These are phyloP conservation scores for Cyberlindnera amylophila DNA, from an alignment of 805 yeast genomes.

Conservation along the genomic window DNA sequence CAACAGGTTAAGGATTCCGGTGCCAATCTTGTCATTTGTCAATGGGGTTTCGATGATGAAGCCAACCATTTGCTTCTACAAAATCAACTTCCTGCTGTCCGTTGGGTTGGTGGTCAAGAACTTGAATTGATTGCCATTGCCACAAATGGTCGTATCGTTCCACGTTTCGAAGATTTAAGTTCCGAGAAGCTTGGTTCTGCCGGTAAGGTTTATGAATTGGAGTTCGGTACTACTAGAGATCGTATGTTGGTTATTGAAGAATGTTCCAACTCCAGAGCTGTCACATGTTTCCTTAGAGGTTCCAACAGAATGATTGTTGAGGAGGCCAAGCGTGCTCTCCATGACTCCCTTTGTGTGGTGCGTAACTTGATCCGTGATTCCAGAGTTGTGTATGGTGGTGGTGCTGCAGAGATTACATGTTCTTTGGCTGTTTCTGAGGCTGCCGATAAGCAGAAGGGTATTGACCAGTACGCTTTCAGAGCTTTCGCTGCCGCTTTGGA, in stretches of 20 bases:
- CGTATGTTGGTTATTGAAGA: conserved; percentile 94
- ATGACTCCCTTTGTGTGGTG: conserved; percentile 95
- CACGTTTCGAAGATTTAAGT: conserved; percentile 89
- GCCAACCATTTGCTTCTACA: conserved; percentile 90
- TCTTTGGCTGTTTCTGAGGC: conserved; percentile 87
- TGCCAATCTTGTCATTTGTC: conserved; percentile 95
- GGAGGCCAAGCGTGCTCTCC: conserved; percentile 94
- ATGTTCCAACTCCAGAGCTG: conserved; percentile 81
- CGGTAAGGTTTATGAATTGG: conserved; percentile 79
- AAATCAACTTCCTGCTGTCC: conserved; percentile 87
- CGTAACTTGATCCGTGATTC: conserved; percentile 90
- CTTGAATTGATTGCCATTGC: conserved; percentile 95
- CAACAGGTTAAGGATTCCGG: conserved; percentile 81
- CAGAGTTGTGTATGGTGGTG: conserved; percentile 98
- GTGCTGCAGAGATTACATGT: conserved; percentile 95
- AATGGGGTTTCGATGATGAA: conserved; percentile 99
- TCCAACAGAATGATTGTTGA: conserved; percentile 97
- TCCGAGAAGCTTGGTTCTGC: conserved; percentile 83
- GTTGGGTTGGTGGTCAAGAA: conserved; percentile 99
- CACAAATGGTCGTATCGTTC: conserved; percentile 95
- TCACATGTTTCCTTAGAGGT: conserved; percentile 90
- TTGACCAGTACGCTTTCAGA: conserved; percentile 96
- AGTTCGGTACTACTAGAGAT: conserved; percentile 95
- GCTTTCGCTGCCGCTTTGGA: conserved; percentile 92
- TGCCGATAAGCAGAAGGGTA: conserved; percentile 91